These are phyloP conservation scores for Mycosphaerella sp. DNA, from an alignment of 2,329 filamentous ascomycete genomes.

Conservation along the genomic window DNA sequence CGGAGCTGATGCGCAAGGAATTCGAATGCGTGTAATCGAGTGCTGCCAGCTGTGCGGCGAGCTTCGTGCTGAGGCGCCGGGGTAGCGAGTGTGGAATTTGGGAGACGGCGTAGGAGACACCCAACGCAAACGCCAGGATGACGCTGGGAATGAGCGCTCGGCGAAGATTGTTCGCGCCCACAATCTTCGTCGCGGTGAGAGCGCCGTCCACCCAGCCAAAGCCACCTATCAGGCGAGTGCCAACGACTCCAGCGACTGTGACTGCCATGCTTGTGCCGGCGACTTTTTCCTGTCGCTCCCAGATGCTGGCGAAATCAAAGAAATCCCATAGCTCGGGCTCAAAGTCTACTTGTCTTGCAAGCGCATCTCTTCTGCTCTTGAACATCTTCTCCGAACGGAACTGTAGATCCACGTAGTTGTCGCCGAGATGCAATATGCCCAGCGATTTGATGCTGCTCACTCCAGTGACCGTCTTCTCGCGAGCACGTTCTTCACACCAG, in stretches of 20 bases:
- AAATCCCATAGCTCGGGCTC: conserved; percentile 89
- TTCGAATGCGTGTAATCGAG: conserved; percentile 94
- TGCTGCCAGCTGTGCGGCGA: conserved; percentile 68
- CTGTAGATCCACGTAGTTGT: conserved; percentile 75
- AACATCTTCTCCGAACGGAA: conserved; percentile 97
- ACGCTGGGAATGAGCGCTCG: conserved; percentile 75
- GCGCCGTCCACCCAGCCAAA: conserved; percentile 86
- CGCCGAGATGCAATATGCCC: conserved; percentile 78
- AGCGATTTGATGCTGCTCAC: conserved; percentile 85
- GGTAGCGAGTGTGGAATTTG: conserved; percentile 88
- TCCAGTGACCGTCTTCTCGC: conserved; percentile 66
- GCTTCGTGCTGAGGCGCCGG: conserved; percentile 74
- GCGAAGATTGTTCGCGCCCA: conserved; percentile 75
- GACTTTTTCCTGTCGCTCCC: conserved; percentile 90
- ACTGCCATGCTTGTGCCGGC: conserved; percentile 92
- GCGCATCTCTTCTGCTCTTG: conserved; percentile 67
- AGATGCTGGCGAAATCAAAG: conserved; percentile 73
- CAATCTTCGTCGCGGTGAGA: conserved; percentile 68
- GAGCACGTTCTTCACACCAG: conserved; percentile 78
- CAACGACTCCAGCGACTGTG: conserved; percentile 80
- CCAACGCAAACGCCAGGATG: conserved; percentile 65
- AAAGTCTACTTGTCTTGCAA: conserved; percentile 79
- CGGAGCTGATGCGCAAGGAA: conserved; percentile 71
- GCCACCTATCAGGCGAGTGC: conserved; percentile 72
- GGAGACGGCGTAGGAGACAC: conserved; percentile 71